Evolutionary conservation across 495 filamentous ascomycete species (phyloP).

Genomic region (Amorphotheca resinae): DNA sequence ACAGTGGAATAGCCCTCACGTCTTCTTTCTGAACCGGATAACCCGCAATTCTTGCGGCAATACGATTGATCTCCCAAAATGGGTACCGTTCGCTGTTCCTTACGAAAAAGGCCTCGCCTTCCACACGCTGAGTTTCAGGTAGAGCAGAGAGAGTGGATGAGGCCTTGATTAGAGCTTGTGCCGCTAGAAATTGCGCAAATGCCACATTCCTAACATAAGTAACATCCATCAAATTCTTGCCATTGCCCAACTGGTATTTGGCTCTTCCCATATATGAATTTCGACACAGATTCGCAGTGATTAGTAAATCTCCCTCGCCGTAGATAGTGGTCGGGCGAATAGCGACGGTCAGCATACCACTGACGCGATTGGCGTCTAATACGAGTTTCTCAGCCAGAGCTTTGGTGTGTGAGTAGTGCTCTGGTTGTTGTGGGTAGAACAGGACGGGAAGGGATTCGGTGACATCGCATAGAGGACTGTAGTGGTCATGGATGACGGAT

Average conservation of each 20-base stretch:
- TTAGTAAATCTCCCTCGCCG: conserved; percentile 58
- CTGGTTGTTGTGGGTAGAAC: neutral
- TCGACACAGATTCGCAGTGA: conserved; percentile 28
- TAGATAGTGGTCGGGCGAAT: conserved; percentile 75
- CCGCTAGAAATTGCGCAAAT: neutral
- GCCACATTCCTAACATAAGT: conserved; percentile 15
- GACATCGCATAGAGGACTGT: conserved; percentile 1
- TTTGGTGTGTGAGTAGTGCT: conserved; percentile 30
- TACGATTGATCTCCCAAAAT: neutral
- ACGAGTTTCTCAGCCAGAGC: conserved; percentile 77
- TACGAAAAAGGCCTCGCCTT: neutral
- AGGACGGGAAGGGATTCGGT: conserved; percentile 2
- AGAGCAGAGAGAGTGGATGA: neutral
- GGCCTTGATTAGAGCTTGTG: neutral
- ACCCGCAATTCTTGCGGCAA: neutral
- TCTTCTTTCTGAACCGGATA: neutral
- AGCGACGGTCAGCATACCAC: conserved; percentile 52
- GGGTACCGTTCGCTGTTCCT: neutral
- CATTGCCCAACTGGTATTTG: conserved; percentile 57
- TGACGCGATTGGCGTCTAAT: conserved; percentile 49
- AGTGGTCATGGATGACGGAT: conserved; percentile 41
- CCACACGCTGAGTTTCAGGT: neutral
- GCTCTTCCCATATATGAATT: conserved; percentile 35
- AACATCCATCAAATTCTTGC: conserved; percentile 53
- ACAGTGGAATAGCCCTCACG: neutral